Evolutionary conservation across 768 basidiomycete genomes (phyloP).

Genomic region (Pisolithus orientalis): DNA sequence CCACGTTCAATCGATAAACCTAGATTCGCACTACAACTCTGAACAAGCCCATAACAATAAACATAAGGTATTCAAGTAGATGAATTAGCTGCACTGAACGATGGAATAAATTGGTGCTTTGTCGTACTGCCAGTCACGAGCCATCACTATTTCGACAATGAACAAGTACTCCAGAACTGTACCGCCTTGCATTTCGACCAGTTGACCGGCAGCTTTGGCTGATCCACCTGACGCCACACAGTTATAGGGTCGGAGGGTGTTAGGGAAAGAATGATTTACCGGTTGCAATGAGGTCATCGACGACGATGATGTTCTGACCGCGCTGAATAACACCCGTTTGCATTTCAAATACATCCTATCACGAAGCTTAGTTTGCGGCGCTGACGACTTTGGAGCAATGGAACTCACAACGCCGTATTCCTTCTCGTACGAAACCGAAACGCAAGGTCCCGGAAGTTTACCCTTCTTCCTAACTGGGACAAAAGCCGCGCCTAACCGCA

Average conservation of each 20-base stretch:
- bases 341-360: conserved; percentile 94
- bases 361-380: neutral
- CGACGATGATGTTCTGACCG: conserved; percentile 78
- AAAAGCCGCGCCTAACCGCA: conserved; percentile 88
- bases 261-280: conserved; percentile 40
- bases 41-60: conserved; percentile 11
- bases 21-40: neutral
- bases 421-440: conserved; percentile 74
- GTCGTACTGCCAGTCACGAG: conserved; percentile 60
- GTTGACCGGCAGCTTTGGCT: conserved; percentile 86
- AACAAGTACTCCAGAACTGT: conserved; percentile 91
- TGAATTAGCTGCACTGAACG: conserved; percentile 61
- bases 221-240: conserved; percentile 63
- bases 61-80: conserved; percentile 14
- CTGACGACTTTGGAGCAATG: neutral
- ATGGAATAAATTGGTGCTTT: conserved; percentile 81
- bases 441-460: conserved; percentile 87
- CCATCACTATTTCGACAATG: conserved; percentile 76
- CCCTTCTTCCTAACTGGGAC: conserved; percentile 93
- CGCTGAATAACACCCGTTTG: conserved; percentile 78
- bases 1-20: neutral
- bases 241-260: conserved; percentile 1
- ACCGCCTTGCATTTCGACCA: conserved; percentile 77
- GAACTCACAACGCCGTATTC: conserved; percentile 81
- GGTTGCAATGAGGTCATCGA: conserved; percentile 96